These are phyloP conservation scores for Monosporascus sp. DNA, from an alignment of 2,329 filamentous ascomycete species.

Conservation along the genomic window DNA sequence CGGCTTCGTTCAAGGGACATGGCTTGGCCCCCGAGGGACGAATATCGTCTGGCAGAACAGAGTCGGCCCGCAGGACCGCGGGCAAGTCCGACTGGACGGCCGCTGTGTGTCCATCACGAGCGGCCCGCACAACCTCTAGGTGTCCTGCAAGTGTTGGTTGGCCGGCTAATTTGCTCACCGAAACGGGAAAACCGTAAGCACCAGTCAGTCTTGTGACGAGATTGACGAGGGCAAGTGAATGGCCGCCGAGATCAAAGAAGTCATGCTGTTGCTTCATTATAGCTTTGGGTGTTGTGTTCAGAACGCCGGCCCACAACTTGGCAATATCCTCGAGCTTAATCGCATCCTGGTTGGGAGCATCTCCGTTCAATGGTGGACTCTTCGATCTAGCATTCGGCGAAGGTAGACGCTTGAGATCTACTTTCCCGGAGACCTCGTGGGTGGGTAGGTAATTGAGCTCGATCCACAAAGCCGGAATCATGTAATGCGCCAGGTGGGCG, in stretches of 20 bases:
- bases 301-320: slow-evolving; percentile 65
- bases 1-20: slow-evolving; percentile 56
- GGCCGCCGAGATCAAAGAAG: slow-evolving; percentile 78
- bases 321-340: slow-evolving; percentile 64
- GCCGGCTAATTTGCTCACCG: slow-evolving; percentile 65
- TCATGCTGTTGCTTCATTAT: slow-evolving; percentile 63
- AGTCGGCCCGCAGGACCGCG: slow-evolving; percentile 61
- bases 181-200: slow-evolving; percentile 67
- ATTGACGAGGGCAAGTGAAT: slow-evolving; percentile 73
- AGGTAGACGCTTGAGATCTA: slow-evolving; percentile 67
- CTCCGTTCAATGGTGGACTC: slow-evolving; percentile 27
- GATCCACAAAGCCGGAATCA: slow-evolving; percentile 77
- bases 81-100: slow-evolving; percentile 72
- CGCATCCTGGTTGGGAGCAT: slow-evolving; percentile 44
- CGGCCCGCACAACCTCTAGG: slow-evolving; percentile 62
- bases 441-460: slow-evolving; percentile 66
- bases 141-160: slow-evolving; percentile 69
- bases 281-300: slow-evolving; percentile 57
- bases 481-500: slow-evolving; percentile 69
- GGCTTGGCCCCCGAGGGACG: slow-evolving; percentile 48
- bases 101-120: slow-evolving; percentile 67
- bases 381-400: slow-evolving; percentile 50
- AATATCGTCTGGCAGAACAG: slow-evolving; percentile 65
- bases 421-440: slow-evolving; percentile 74
- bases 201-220: slow-evolving; percentile 65